phyloP scores from a whole-genome alignment of 768 basidiomycete genomes.

The Termitomyces sp. region DNA sequence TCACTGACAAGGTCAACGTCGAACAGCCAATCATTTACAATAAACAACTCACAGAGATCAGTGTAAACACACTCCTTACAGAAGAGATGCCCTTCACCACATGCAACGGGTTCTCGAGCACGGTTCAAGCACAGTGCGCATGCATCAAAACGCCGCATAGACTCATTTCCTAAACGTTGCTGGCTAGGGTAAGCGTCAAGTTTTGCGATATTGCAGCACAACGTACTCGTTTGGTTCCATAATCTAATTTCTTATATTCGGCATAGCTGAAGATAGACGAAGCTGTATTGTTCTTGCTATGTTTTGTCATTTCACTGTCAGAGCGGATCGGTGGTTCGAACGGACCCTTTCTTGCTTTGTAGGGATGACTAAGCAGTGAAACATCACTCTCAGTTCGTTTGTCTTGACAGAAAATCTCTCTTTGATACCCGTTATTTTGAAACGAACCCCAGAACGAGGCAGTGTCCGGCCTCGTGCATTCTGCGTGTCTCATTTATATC shows the following conservation, averaged over 20 bases:
- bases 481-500: background rate
- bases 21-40: background rate
- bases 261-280: slow-evolving; percentile 89
- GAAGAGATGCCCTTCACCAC: slow-evolving; percentile 85
- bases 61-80: slow-evolving; percentile 94
- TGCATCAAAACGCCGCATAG: slow-evolving; percentile 88
- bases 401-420: too few relatives aligned
- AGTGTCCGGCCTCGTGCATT: background rate
- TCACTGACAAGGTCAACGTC: slow-evolving; percentile 42
- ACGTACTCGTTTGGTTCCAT: slow-evolving; percentile 75
- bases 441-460: slow-evolving; percentile 8
- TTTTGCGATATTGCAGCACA: background rate
- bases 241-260: slow-evolving; percentile 81
- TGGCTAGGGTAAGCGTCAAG: slow-evolving; percentile 19
- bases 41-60: slow-evolving; percentile 61
- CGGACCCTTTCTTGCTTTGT: too few relatives aligned
- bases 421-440: background rate
- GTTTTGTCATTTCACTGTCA: slow-evolving; percentile 80
- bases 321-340: background rate
- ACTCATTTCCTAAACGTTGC: slow-evolving; percentile 87
- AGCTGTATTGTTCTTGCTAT: slow-evolving; percentile 88
- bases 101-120: slow-evolving; percentile 81
- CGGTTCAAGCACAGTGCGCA: slow-evolving; percentile 85
- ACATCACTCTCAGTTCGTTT: background rate
- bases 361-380: slow-evolving; percentile 5